Conservation (phyloP, 306 rosid genomes). For the Styphnolobium japonicum region DNA sequence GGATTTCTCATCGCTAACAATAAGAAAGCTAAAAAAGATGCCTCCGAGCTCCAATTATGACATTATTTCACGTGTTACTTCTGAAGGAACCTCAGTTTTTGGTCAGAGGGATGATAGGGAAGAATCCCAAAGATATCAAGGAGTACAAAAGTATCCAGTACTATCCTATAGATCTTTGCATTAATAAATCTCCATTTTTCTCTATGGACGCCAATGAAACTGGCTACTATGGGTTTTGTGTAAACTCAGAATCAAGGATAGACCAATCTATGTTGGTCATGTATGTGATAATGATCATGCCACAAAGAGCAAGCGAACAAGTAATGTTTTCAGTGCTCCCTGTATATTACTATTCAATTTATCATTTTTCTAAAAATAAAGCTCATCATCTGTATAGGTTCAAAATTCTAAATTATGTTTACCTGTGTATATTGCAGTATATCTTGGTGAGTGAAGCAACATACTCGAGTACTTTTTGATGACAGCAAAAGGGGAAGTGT, state of each 20-base stretch:
- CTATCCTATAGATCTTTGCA: background rate
- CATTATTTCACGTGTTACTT: background rate
- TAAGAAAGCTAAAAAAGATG: background rate
- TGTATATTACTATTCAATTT: background rate
- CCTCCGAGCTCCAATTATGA: background rate
- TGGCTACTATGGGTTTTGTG: background rate
- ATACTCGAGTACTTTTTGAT: background rate
- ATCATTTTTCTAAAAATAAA: background rate
- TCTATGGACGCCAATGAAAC: background rate
- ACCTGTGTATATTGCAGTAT: background rate
- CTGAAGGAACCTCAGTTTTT: background rate
- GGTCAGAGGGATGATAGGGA: background rate
- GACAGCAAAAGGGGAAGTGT: background rate
- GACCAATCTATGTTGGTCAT: background rate
- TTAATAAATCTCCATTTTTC: background rate
- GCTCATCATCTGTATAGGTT: background rate
- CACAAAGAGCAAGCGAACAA: background rate
- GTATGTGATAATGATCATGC: background rate
- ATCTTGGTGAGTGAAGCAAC: conserved; percentile 16
- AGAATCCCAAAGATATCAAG: background rate
- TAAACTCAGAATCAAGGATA: background rate
- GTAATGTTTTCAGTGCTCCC: background rate
- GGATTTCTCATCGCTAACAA: background rate
- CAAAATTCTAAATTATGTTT: background rate
- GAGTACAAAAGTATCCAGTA: background rate